A percentile compares a stretch with the other conserved stretches of the same genome.
Conservation (phyloP, 2,329 filamentous ascomycete genomes). For the Pyricularia grisea region DNA sequence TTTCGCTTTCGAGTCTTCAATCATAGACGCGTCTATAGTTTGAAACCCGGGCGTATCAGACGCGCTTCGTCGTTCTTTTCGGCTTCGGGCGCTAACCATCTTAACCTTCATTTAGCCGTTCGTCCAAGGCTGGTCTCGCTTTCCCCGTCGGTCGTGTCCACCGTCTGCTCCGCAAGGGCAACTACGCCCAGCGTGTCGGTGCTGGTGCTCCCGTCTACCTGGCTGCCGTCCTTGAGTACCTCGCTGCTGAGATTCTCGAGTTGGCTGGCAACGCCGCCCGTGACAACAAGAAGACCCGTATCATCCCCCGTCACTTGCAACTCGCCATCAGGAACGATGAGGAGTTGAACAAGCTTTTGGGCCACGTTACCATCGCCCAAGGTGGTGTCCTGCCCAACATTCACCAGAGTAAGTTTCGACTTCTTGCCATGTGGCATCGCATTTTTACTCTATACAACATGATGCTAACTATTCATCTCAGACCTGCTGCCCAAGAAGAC, state of each 20-base stretch:
- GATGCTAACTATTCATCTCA: conserved; percentile 27
- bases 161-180: conserved; percentile 96
- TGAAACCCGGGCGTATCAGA: not conserved
- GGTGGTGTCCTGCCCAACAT: conserved; percentile 97
- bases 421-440: not conserved
- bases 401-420: conserved; percentile 70
- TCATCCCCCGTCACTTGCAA: conserved; percentile 94
- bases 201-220: conserved; percentile 98
- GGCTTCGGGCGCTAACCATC: conserved; percentile 25
- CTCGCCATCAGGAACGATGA: conserved; percentile 97
- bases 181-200: conserved; percentile 99
- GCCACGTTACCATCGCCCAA: conserved; percentile 93
- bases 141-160: conserved; percentile 99
- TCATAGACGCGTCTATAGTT: conserved; percentile 3
- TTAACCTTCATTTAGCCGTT: conserved; percentile 55
- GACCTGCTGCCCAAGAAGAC: conserved; percentile 99
- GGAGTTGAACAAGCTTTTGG: conserved; percentile 93
- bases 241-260: conserved; percentile 96
- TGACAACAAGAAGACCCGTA: conserved; percentile 99
- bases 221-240: conserved; percentile 94
- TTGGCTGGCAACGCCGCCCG: conserved; percentile 97
- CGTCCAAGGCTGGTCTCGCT: conserved; percentile 97
- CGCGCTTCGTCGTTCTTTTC: not conserved
- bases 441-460: not conserved
- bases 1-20: not conserved